Conservation (phyloP, 2,329 filamentous ascomycete species). For the Apiospora pterosperma region DNA sequence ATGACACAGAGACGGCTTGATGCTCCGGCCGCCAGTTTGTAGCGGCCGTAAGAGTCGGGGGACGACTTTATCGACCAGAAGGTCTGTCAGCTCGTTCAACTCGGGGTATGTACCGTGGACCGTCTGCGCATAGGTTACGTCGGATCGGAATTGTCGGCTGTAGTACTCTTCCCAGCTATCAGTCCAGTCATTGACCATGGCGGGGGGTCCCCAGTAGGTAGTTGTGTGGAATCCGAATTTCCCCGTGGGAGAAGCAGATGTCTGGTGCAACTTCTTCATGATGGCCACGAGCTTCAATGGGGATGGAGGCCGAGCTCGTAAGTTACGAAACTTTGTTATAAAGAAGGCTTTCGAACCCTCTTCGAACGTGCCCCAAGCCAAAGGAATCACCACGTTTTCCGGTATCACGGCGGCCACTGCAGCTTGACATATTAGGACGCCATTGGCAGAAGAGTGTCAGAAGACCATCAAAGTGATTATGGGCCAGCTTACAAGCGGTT, state of each 20-base stretch:
- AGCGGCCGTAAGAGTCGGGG: neutral
- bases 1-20: conserved; percentile 11
- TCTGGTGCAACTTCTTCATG: conserved; percentile 15
- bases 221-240: conserved; percentile 25
- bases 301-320: neutral
- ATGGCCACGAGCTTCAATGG: conserved; percentile 4
- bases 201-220: conserved; percentile 20
- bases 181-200: conserved; percentile 19
- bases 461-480: too few species aligned
- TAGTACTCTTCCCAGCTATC: conserved; percentile 26
- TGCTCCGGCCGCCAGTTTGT: neutral
- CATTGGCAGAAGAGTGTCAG: too few species aligned
- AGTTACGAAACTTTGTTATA: neutral
- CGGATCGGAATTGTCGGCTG: conserved; percentile 9
- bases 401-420: too few species aligned
- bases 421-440: too few species aligned
- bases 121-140: conserved; percentile 9
- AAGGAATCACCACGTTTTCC: too few species aligned
- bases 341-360: too few species aligned
- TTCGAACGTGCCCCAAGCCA: too few species aligned
- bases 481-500: too few species aligned
- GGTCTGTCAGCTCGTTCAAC: neutral
- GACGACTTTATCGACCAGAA: neutral
- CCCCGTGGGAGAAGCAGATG: conserved; percentile 18
- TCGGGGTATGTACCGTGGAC: neutral